Evolutionary conservation across 352 stramenopile species (phyloP).

Genomic region (Thraustochytrium sp.): DNA sequence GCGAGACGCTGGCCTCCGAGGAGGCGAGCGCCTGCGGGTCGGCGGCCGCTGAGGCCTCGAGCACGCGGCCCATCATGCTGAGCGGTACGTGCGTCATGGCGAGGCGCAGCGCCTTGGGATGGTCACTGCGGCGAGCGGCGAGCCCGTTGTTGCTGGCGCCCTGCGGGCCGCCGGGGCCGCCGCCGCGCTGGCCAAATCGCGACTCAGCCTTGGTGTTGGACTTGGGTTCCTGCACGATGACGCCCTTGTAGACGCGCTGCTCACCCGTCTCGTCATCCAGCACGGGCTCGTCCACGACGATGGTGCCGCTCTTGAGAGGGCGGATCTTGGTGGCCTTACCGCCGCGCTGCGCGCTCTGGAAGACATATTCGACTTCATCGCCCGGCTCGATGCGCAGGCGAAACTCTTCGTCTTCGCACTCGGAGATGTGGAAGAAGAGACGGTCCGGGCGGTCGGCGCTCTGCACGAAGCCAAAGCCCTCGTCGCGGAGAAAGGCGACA

Average conservation of each 20-base stretch:
- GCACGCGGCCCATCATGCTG: neutral
- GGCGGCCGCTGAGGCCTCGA: neutral
- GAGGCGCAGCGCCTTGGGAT: neutral
- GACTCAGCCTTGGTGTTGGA: neutral
- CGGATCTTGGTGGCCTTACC: neutral
- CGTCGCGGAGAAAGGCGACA: neutral
- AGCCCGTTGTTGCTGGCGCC: neutral
- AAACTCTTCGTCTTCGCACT: constrained; percentile 20
- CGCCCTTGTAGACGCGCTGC: neutral
- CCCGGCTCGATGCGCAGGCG: neutral
- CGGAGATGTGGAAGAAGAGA: constrained; percentile 11
- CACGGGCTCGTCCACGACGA: constrained; percentile 22
- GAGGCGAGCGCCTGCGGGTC: neutral
- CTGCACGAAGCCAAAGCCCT: constrained; percentile 32
- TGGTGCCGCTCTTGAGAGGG: neutral
- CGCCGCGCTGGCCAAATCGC: neutral
- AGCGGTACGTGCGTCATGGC: neutral
- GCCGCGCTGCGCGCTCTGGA: neutral
- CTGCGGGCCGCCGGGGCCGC: neutral
- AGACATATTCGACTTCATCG: constrained; percentile 27
- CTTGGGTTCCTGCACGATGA: constrained; percentile 14
- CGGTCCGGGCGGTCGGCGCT: constrained; percentile 18
- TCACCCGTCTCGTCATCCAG: neutral
- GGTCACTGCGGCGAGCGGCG: neutral
- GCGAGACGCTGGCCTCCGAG: neutral